A percentile compares a stretch with the other conserved stretches of the same genome.
Conservation (phyloP, 2,329 filamentous ascomycete genomes). For the Colletotrichum truncatum region DNA sequence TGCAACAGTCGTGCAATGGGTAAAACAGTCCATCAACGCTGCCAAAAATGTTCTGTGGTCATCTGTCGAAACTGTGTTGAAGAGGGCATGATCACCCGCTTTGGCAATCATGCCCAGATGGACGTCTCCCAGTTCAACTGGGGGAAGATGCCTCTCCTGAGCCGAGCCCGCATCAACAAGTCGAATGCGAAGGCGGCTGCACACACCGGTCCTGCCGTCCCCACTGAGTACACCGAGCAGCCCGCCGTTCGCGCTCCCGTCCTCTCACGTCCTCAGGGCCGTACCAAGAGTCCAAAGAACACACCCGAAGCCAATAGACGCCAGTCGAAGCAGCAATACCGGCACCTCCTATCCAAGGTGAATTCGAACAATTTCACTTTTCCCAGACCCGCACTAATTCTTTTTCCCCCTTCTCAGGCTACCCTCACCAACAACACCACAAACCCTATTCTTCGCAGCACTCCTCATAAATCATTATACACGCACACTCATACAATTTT, state of each 20-base stretch:
- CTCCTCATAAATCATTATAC: too few relatives aligned
- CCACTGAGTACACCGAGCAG: neutral
- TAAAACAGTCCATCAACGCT: neutral
- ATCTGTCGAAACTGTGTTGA: constrained; percentile 1
- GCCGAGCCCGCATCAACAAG: neutral
- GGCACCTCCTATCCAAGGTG: too few relatives aligned
- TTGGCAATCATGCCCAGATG: neutral
- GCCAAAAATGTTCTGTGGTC: neutral
- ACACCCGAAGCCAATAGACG: neutral
- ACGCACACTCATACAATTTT: too few relatives aligned
- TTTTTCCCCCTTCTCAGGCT: neutral
- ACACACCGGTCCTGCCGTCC: neutral
- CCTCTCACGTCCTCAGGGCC: too few relatives aligned
- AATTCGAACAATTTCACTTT: too few relatives aligned
- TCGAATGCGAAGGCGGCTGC: neutral
- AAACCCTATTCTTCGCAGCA: too few relatives aligned
- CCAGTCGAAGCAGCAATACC: neutral
- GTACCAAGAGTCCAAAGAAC: too few relatives aligned
- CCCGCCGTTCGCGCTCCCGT: neutral
- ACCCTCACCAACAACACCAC: too few relatives aligned
- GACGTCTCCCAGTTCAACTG: neutral
- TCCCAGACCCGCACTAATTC: neutral
- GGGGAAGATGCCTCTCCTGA: neutral
- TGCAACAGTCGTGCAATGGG: neutral
- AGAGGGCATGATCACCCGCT: neutral